Conservation (phyloP, 768 basidiomycete species). For the Auriscalpium orientale region DNA sequence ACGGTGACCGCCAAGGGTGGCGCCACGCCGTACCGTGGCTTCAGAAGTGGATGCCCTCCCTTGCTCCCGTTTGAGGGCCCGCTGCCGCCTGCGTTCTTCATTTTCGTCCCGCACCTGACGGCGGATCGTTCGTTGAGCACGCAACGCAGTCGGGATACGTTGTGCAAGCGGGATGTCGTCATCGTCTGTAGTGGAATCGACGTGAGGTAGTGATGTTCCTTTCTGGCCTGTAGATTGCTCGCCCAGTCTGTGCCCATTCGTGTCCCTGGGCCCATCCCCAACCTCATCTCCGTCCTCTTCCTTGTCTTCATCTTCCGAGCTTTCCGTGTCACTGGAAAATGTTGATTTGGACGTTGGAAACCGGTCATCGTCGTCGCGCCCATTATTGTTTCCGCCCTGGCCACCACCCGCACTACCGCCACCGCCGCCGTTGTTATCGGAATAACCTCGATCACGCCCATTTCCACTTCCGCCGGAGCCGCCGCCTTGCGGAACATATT, state of each 20-base stretch:
- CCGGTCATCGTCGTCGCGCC: constrained; percentile 31
- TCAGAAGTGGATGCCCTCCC: background rate
- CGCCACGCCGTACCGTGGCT: background rate
- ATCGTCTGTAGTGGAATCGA: constrained; percentile 20
- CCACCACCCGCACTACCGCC: constrained; percentile 14
- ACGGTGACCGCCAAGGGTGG: background rate
- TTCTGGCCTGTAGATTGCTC: background rate
- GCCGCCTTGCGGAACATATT: background rate
- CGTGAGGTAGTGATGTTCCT: constrained; percentile 16
- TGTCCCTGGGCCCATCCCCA: constrained; percentile 5
- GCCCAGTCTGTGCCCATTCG: constrained; percentile 6
- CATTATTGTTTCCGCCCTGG: constrained; percentile 30
- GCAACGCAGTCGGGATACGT: constrained; percentile 74
- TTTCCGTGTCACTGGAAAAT: constrained; percentile 25
- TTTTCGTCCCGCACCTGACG: constrained; percentile 63
- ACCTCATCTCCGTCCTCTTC: constrained; percentile 37
- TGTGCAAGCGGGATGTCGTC: constrained; percentile 84
- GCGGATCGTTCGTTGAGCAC: constrained; percentile 75
- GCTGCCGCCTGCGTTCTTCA: constrained; percentile 40
- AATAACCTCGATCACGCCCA: constrained; percentile 10
- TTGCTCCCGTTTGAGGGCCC: constrained; percentile 15
- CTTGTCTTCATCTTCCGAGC: constrained; percentile 37
- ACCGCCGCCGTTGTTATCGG: constrained; percentile 19
- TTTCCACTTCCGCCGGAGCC: constrained; percentile 17
- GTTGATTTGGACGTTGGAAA: constrained; percentile 23